Evolutionary conservation across 2,329 filamentous ascomycete species (phyloP).

Genomic region (Mariannaea elegans): DNA sequence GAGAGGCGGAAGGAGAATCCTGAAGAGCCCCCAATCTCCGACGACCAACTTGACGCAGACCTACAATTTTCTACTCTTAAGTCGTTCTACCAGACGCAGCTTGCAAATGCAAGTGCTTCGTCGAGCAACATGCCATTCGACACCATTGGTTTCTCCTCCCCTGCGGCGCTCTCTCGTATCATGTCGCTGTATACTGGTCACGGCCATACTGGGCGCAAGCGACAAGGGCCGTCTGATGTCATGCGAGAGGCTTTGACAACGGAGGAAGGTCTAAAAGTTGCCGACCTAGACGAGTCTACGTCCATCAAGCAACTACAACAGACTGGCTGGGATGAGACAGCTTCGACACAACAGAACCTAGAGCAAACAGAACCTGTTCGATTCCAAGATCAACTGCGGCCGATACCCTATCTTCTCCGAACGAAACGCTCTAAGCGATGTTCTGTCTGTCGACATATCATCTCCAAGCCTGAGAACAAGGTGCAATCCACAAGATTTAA

Average conservation of each 20-base stretch:
- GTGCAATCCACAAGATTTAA: slow-evolving; percentile 89
- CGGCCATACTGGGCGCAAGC: slow-evolving; percentile 68
- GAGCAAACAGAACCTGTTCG: slow-evolving; percentile 63
- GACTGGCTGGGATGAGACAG: slow-evolving; percentile 71
- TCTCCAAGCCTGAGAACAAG: slow-evolving; percentile 93
- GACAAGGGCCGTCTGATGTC: slow-evolving; percentile 71
- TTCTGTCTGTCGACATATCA: slow-evolving; percentile 90
- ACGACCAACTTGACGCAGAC: slow-evolving; percentile 66
- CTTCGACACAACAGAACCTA: slow-evolving; percentile 58
- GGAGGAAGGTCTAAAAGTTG: slow-evolving; percentile 75
- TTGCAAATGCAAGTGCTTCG: slow-evolving; percentile 68
- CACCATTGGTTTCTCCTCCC: slow-evolving; percentile 71
- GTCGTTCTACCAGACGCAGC: slow-evolving; percentile 83
- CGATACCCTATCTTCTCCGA: slow-evolving; percentile 82
- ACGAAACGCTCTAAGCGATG: slow-evolving; percentile 96
- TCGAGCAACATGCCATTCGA: slow-evolving; percentile 56
- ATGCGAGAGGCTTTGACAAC: slow-evolving; percentile 82
- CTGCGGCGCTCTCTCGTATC: slow-evolving; percentile 83
- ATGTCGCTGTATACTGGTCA: slow-evolving; percentile 87
- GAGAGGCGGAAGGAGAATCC: slow-evolving; percentile 60
- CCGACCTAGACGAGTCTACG: slow-evolving; percentile 68
- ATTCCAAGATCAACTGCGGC: slow-evolving; percentile 79
- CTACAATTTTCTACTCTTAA: slow-evolving; percentile 79
- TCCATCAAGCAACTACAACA: slow-evolving; percentile 68
- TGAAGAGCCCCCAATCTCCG: slow-evolving; percentile 48